Evolutionary conservation across 805 yeast genomes (phyloP).

Genomic region (Komagataella populi): DNA sequence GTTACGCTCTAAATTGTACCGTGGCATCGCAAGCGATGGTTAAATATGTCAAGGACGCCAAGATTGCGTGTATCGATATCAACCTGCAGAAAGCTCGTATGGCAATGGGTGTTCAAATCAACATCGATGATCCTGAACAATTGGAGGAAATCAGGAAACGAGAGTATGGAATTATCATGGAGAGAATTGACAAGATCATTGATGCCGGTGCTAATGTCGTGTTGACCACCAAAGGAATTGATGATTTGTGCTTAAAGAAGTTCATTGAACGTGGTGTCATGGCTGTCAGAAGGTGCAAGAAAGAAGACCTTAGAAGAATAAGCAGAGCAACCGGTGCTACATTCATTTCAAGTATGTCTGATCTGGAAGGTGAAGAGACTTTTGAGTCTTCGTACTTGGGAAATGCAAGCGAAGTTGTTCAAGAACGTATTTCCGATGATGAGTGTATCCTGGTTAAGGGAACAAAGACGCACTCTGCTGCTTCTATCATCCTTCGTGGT

Average conservation of each 20-base stretch:
- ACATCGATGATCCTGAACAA: constrained; percentile 95
- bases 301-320: constrained; percentile 91
- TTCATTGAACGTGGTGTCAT: constrained; percentile 85
- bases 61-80: constrained; percentile 80
- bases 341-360: constrained; percentile 71
- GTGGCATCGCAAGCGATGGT: constrained; percentile 96
- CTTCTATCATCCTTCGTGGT: constrained; percentile 89
- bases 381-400: constrained; percentile 81
- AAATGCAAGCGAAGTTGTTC: constrained; percentile 79
- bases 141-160: constrained; percentile 84
- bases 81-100: constrained; percentile 91
- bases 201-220: constrained; percentile 88
- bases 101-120: constrained; percentile 97
- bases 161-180: constrained; percentile 76
- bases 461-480: constrained; percentile 79
- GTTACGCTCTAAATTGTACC: constrained; percentile 94
- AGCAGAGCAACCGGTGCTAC: constrained; percentile 98
- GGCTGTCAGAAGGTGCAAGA: constrained; percentile 95
- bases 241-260: constrained; percentile 81
- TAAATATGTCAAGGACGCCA: constrained; percentile 54
- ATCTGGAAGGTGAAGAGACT: constrained; percentile 91
- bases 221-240: constrained; percentile 88
- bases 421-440: constrained; percentile 86
- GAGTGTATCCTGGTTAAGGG: constrained; percentile 91
- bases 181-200: constrained; percentile 69